Base-by-base conservation (phyloP, 1,284 basidiomycete genomes). In the Moesziomyces antarcticus region DNA sequence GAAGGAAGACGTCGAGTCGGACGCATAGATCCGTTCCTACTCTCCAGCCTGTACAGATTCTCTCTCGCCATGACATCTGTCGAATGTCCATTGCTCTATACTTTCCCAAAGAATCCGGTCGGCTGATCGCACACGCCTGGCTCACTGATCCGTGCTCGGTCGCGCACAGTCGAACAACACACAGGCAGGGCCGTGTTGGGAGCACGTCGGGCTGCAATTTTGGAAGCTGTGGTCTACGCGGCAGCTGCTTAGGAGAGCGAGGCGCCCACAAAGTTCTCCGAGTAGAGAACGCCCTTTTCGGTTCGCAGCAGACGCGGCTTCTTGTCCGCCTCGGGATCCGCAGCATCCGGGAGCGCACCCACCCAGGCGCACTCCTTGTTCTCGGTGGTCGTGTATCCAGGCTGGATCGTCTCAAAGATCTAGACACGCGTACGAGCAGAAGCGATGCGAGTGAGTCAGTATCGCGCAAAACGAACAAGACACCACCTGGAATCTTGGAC, bases 381-480 rank as follows among this genome's bases (percentile, higher is more conserved):
- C 16, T 66, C 74, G 7, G 76, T 81, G 0, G 79, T 80, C 8
- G 66, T 70, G 73, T 83, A 84, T 45, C 70, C 69, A 16, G 82
- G 80, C 73, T 84, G 82, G 50, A 84, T 84, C 13, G 82, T 59
- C 67, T 84, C 82, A 49, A 84, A 84, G 71, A 84, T 80, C 80
- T 79, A 40, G 2, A 33, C 13, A 47, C 27, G 50, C 24, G 49
- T 20, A 46, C 37, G 14, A 27, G 9, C 18, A 20, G 11, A 41
- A 21, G 33, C 48, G n/a, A 22, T 43, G 35, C 21, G 35, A 37
- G 20, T 3, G 21, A 22, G 40, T 53, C 30, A 54, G 52, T 41
- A 21, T 13, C 10, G 11, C 13, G 30, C 30, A 33, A 13, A 33
- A 33, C 30, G 10, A 13, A 33, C 30, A 33, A 33, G 30, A 48